phyloP scores from a whole-genome alignment of 805 yeast species.

The Candida suzukii region DNA sequence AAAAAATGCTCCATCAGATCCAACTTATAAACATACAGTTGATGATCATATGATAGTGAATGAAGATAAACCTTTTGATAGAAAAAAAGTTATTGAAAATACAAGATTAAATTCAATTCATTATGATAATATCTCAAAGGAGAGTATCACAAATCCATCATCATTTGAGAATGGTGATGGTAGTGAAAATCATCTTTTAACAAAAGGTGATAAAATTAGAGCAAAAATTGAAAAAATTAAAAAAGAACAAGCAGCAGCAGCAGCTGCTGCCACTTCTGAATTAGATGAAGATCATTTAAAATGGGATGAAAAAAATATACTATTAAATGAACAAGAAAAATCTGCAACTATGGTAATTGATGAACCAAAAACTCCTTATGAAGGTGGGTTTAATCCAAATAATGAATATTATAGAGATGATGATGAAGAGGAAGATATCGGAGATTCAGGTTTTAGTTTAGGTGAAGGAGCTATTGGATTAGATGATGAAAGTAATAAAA shows the following conservation, averaged over 20 bases:
- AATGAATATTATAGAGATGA: constrained; percentile 75
- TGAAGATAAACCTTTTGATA: constrained; percentile 18
- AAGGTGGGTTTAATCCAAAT: constrained; percentile 77
- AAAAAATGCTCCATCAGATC: constrained; percentile 21
- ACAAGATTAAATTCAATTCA: constrained; percentile 59
- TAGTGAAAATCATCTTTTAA: not conserved
- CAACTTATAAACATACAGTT: constrained; percentile 15
- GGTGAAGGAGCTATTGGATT: constrained; percentile 39
- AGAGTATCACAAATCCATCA: not conserved
- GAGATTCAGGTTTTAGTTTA: constrained; percentile 36
- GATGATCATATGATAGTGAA: constrained; percentile 9
- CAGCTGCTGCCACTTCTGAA: constrained; percentile 14
- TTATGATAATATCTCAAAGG: constrained; percentile 2
- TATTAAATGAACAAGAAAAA: constrained; percentile 66
- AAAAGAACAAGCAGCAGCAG: constrained; percentile 10
- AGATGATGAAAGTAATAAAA: constrained; percentile 19
- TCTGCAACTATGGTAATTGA: constrained; percentile 75
- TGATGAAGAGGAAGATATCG: constrained; percentile 48
- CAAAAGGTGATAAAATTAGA: constrained; percentile 38
- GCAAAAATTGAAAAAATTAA: constrained; percentile 35
- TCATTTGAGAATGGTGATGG: no score
- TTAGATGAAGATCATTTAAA: constrained; percentile 42
- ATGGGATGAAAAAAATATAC: constrained; percentile 83
- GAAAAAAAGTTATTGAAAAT: constrained; percentile 73
- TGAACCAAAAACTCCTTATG: constrained; percentile 94